Percentiles rank a stretch among this genome's conserved stretches.
Conservation (phyloP, 1,139 yeast species). For the Sporopachydermia cereana region DNA sequence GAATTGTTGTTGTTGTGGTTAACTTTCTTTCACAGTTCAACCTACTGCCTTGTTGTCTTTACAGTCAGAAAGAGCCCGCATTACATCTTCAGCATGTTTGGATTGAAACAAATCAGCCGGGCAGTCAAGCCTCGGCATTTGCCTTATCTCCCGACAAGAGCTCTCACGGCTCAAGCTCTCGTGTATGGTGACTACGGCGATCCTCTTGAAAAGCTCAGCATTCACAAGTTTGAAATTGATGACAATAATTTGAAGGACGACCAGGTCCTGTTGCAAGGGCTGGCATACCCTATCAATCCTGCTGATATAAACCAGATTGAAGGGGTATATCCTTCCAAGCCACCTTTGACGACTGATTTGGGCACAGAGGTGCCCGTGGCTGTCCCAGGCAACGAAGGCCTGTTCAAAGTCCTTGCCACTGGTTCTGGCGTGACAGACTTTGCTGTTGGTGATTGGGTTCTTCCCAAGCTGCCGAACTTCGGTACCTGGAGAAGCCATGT, state of each 20-base stretch:
- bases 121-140: too few relatives aligned
- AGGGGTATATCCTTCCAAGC: slow-evolving; percentile 88
- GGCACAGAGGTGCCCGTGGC: slow-evolving; percentile 55
- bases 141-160: too few relatives aligned
- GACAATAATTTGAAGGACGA: slow-evolving; percentile 27
- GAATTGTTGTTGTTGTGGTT: too few relatives aligned
- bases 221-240: slow-evolving; percentile 39
- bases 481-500: slow-evolving; percentile 96
- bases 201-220: slow-evolving; percentile 42
- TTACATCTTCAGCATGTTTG: too few relatives aligned
- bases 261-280: slow-evolving; percentile 43
- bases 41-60: too few relatives aligned
- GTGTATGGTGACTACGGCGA: slow-evolving; percentile 48
- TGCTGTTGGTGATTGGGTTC: slow-evolving; percentile 76
- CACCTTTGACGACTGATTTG: slow-evolving; percentile 42
- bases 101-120: too few relatives aligned
- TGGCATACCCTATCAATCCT: slow-evolving; percentile 90
- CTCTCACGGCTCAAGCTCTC: slow-evolving; percentile 43
- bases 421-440: slow-evolving; percentile 41
- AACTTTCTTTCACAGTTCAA: too few relatives aligned
- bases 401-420: slow-evolving; percentile 67
- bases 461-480: slow-evolving; percentile 70
- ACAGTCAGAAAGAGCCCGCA: too few relatives aligned
- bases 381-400: slow-evolving; percentile 89
- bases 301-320: slow-evolving; percentile 84